Evolutionary conservation across 75 land plant genomes (phyloP).

Genomic region (Pinus taeda): DNA sequence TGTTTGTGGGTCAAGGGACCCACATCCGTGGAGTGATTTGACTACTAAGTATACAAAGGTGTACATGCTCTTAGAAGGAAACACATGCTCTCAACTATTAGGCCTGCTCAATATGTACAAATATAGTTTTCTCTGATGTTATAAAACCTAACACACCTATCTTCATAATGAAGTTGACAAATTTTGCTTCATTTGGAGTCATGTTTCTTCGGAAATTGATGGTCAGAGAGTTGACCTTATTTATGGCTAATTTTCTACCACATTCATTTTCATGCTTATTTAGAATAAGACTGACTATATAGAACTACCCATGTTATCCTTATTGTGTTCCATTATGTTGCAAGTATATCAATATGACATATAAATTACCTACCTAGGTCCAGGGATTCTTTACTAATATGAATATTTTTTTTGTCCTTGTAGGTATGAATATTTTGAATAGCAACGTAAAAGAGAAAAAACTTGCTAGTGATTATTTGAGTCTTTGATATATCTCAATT

Average conservation of each 20-base stretch:
- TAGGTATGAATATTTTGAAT: slow-evolving; percentile 51
- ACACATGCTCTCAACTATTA: too few species aligned
- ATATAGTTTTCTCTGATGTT: not conserved
- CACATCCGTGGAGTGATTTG: too few species aligned
- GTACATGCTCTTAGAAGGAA: too few species aligned
- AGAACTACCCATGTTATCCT: not conserved
- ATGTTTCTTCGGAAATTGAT: not conserved
- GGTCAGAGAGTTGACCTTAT: not conserved
- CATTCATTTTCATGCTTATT: not conserved
- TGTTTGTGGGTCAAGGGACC: too few species aligned
- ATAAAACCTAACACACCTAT: not conserved
- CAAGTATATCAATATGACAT: not conserved
- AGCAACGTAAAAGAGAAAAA: not conserved
- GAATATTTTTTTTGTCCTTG: slow-evolving; percentile 96
- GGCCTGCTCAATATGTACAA: too few species aligned
- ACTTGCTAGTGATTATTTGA: too few species aligned
- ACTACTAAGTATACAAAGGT: too few species aligned
- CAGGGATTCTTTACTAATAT: slow-evolving; percentile 96
- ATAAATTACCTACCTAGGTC: slow-evolving; percentile 61
- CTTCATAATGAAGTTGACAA: not conserved
- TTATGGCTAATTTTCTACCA: not conserved
- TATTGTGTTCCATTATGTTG: too few species aligned
- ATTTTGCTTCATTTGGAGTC: not conserved
- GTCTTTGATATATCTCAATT: too few species aligned
- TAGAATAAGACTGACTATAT: too few species aligned